Conservation (phyloP, 176 grass and related monocot genomes). For the Aechmea fasciata region DNA sequence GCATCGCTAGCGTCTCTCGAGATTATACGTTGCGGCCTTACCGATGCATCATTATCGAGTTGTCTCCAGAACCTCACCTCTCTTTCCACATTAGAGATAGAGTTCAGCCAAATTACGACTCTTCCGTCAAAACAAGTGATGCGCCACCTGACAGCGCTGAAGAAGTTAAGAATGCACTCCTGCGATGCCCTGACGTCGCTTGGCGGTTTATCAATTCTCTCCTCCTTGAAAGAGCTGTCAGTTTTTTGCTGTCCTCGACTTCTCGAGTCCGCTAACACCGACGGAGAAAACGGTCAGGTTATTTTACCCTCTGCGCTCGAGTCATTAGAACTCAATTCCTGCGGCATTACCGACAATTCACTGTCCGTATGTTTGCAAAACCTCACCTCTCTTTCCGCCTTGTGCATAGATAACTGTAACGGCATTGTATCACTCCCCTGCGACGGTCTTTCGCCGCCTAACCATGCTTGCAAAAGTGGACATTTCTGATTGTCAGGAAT, state of each 20-base stretch:
- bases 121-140: neutral
- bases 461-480: neutral
- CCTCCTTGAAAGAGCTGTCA: neutral
- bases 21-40: neutral
- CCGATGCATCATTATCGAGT: neutral
- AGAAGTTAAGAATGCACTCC: too few relatives aligned
- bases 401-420: neutral
- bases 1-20: neutral
- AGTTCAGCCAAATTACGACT: neutral
- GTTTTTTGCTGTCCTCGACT: neutral
- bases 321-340: neutral
- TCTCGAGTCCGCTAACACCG: neutral
- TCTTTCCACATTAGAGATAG: neutral
- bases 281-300: neutral
- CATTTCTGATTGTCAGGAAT: neutral
- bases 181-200: too few relatives aligned
- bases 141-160: neutral
- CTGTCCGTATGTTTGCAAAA: neutral
- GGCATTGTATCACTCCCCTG: constrained; percentile 4
- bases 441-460: neutral
- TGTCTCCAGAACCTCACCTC: neutral
- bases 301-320: neutral
- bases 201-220: neutral
- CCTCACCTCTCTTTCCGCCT: neutral
- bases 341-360: neutral